Evolutionary conservation across 2,329 filamentous ascomycete species (phyloP), one percentile per base, ranked within the genome.

Genomic region (Xenosphaeropsis pyriputrescens): DNA sequence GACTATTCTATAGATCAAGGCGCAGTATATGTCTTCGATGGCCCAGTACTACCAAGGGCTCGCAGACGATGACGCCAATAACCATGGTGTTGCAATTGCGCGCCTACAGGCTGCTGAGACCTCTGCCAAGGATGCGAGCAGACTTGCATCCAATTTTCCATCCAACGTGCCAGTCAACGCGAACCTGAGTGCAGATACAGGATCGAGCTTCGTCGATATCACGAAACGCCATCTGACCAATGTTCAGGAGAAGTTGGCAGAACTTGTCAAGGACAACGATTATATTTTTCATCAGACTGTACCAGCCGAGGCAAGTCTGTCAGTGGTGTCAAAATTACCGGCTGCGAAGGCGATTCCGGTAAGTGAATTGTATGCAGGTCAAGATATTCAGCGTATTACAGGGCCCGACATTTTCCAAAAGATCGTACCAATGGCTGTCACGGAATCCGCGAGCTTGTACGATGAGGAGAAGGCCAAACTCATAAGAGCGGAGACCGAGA

Each of bases 381-480:
- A 96, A 59, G 91, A 98, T 55, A 95, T 98, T 32, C 85, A 94
- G 56, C 74, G 86, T 18, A 96, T 98, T 44, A 96, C 93, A 29
- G 93, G 93, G 0, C 89, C 91, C 0, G 91, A 98, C 53, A 80
- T 98, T 37, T 98, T 98, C 59, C 79, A 91, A 47, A 93, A 93
- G 57, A 94, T 98, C 42, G 85, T 96, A 2, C 91, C 91, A 0
- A 81, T 96, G 63, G 83, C 86, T 3, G 89, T 98, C 2, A 98
- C 91, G 0, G 89, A 98, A 58, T 93, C 85, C 17, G 91, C 91
- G 11, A 96, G 91, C 62, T 63, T 96, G 50, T 98, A 98, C 56
- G 91, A 96, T 46, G 91, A 98, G 59, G 91, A 98, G 57, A 98
- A 98, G 61, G 91, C 91, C 11, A 96, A 98, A 57, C 63, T 98